Evolutionary conservation across 2,329 filamentous ascomycete genomes (phyloP).

Genomic region (Colletotrichum sp.): DNA sequence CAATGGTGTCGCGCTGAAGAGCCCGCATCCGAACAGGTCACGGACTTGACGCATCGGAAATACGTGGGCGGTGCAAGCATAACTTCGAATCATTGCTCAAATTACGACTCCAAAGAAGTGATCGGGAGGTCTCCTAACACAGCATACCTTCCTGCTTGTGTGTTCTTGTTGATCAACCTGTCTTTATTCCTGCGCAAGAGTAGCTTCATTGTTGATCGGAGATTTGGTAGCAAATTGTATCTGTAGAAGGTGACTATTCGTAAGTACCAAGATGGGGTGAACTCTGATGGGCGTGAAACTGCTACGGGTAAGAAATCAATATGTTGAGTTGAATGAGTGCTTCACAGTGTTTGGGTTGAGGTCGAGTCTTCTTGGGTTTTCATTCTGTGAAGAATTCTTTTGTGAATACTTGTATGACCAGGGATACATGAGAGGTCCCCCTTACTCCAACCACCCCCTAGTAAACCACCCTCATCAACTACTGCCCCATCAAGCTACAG

Average conservation of each 20-base stretch:
- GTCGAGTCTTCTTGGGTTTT: neutral
- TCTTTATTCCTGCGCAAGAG: neutral
- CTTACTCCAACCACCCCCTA: no score
- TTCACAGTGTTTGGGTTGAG: neutral
- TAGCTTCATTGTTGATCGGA: neutral
- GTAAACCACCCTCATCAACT: no score
- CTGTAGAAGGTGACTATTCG: neutral
- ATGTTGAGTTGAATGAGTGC: neutral
- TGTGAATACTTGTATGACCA: no score
- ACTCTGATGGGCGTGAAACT: accelerated
- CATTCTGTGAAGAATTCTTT: no score
- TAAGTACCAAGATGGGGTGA: accelerated
- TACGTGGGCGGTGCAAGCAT: neutral
- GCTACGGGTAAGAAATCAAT: neutral
- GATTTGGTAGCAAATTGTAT: neutral
- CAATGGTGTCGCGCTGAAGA: neutral
- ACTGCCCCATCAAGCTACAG: no score
- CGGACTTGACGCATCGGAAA: neutral
- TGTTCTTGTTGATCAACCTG: neutral
- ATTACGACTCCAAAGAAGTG: neutral
- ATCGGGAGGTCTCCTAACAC: neutral
- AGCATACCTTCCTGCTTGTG: neutral
- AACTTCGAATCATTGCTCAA: neutral
- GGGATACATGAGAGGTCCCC: no score
- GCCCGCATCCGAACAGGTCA: neutral